Evolutionary conservation across 2,329 filamentous ascomycete species (phyloP).

Genomic region (Scortechinia acanthostroma): DNA sequence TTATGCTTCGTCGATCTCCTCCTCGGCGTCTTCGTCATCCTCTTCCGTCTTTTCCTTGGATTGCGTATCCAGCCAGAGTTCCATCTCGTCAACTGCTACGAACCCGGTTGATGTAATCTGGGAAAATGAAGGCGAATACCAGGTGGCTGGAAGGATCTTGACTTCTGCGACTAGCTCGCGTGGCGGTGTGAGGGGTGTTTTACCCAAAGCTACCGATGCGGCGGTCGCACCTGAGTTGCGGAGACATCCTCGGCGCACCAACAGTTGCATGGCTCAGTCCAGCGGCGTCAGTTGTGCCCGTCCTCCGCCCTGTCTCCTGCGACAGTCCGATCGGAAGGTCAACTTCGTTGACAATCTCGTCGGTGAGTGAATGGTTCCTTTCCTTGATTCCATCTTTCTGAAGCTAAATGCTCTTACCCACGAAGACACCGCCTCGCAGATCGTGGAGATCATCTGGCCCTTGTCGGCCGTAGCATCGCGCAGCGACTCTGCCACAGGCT

Average conservation of each 20-base stretch:
- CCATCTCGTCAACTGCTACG: conserved; percentile 52
- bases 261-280: conserved; percentile 20
- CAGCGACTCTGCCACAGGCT: conserved; percentile 50
- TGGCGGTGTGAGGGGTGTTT: conserved; percentile 6
- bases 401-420: conserved; percentile 19
- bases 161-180: conserved; percentile 19
- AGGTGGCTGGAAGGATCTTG: conserved; percentile 14
- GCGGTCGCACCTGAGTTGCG: conserved; percentile 53
- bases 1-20: conserved; percentile 66
- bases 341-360: conserved; percentile 95
- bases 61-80: conserved; percentile 64
- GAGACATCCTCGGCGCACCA: conserved; percentile 54
- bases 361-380: conserved; percentile 62
- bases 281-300: conserved; percentile 41
- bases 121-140: conserved; percentile 2
- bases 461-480: conserved; percentile 75
- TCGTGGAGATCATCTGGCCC: conserved; percentile 96
- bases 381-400: conserved; percentile 9
- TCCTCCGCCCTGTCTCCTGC: conserved; percentile 69
- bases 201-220: conserved; percentile 22
- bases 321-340: conserved; percentile 85
- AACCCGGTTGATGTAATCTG: conserved; percentile 23
- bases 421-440: conserved; percentile 90
- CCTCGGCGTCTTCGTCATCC: conserved; percentile 70
- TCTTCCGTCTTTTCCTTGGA: conserved; percentile 73